phyloP scores from a whole-genome alignment of 2,329 filamentous ascomycete species.

The Curvularia lunata region DNA sequence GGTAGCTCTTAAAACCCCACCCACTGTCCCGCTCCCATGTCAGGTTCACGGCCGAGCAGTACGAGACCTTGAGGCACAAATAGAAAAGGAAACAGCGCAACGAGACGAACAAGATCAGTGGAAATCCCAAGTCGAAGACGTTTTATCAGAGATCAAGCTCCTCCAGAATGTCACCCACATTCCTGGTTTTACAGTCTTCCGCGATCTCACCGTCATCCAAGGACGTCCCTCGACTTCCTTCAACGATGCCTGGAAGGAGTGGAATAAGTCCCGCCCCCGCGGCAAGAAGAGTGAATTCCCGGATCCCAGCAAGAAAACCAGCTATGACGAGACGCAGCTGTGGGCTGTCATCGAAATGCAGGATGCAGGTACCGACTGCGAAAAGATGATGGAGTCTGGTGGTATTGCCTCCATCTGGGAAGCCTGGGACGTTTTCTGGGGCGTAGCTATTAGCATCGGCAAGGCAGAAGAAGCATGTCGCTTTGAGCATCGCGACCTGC shows the following conservation, averaged over 20 bases:
- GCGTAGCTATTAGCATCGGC: constrained; percentile 65
- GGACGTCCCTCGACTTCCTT: constrained; percentile 62
- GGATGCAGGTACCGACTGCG: constrained; percentile 65
- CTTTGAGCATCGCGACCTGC: constrained; percentile 72
- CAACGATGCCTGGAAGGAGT: constrained; percentile 53
- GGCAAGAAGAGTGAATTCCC: constrained; percentile 60
- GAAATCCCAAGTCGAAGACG: constrained; percentile 54
- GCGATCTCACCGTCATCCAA: constrained; percentile 64
- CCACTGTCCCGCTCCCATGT: constrained; percentile 43
- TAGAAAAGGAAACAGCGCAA: constrained; percentile 34
- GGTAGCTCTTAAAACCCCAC: constrained; percentile 43
- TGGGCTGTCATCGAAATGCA: constrained; percentile 72
- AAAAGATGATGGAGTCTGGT: constrained; percentile 45
- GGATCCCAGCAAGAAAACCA: constrained; percentile 60
- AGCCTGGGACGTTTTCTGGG: constrained; percentile 71
- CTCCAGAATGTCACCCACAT: constrained; percentile 64
- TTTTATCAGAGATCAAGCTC: constrained; percentile 57
- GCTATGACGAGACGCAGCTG: constrained; percentile 62
- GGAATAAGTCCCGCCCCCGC: constrained; percentile 53
- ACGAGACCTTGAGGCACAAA: constrained; percentile 55
- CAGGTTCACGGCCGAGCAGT: constrained; percentile 47
- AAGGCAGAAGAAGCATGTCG: constrained; percentile 65
- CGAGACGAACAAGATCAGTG: constrained; percentile 47
- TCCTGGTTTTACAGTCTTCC: constrained; percentile 68
- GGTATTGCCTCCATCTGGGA: constrained; percentile 51